These are phyloP conservation scores for Gilbertella persicaria DNA, from an alignment of 371 early-diverging fungal species.

Conservation along the genomic window DNA sequence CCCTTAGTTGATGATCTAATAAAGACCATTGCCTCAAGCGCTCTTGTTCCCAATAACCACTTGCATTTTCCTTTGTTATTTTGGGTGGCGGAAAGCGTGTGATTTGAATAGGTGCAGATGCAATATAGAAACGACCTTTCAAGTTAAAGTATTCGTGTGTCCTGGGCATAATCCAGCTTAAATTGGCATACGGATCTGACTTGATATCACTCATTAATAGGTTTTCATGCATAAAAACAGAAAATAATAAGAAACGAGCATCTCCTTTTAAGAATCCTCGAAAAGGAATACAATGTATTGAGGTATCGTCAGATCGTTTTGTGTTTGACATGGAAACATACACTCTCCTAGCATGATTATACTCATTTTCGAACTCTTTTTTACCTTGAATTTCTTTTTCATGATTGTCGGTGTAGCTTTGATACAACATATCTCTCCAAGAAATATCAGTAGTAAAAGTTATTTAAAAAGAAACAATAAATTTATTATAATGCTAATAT, in stretches of 20 bases:
- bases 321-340: constrained; percentile 52
- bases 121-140: constrained; percentile 72
- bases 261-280: constrained; percentile 59
- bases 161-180: constrained; percentile 72
- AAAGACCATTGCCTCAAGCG: constrained; percentile 61
- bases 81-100: constrained; percentile 71
- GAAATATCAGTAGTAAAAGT: too few species aligned
- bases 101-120: constrained; percentile 71
- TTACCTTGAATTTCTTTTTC: too few species aligned
- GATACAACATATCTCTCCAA: background rate
- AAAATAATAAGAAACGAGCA: constrained; percentile 53
- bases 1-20: constrained; percentile 55
- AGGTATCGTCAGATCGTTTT: constrained; percentile 48
- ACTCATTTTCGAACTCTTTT: background rate
- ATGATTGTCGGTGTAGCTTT: background rate
- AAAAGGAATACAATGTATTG: constrained; percentile 54
- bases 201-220: constrained; percentile 63
- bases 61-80: constrained; percentile 33
- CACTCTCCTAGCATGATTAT: constrained; percentile 13
- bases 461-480: too few species aligned
- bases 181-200: constrained; percentile 54
- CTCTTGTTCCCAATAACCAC: constrained; percentile 74
- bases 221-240: constrained; percentile 62
- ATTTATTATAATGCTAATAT: too few species aligned
- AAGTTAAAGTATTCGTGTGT: constrained; percentile 69